Evolutionary conservation across 768 basidiomycete species (phyloP).

Genomic region (Boletus speciosus): DNA sequence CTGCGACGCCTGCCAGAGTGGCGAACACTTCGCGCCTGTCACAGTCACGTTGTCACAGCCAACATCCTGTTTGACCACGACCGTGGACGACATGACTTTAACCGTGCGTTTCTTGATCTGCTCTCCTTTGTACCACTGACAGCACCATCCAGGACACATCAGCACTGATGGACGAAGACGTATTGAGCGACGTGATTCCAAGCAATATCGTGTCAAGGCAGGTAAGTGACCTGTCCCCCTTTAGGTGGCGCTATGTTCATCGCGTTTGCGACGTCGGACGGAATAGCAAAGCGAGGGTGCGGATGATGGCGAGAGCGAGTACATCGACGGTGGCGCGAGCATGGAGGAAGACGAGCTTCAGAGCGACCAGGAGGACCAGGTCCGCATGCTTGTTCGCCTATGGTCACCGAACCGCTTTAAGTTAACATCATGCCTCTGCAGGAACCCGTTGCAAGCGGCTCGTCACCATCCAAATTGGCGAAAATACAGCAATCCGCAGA

Average conservation of each 20-base stretch:
- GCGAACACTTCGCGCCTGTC: slow-evolving; percentile 22
- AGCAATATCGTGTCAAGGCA: slow-evolving; percentile 89
- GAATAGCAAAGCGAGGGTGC: slow-evolving; percentile 60
- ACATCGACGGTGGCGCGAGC: slow-evolving; percentile 49
- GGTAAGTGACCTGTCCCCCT: slow-evolving; percentile 38
- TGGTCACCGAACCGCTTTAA: not conserved
- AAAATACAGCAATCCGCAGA: slow-evolving; percentile 39
- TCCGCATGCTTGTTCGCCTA: slow-evolving; percentile 3
- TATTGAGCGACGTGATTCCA: slow-evolving; percentile 86
- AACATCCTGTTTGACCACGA: slow-evolving; percentile 22
- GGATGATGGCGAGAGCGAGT: slow-evolving; percentile 72
- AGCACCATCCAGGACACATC: slow-evolving; percentile 10
- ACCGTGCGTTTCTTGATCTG: slow-evolving; percentile 15
- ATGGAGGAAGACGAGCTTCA: slow-evolving; percentile 62
- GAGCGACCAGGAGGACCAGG: slow-evolving; percentile 48
- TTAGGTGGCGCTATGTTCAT: slow-evolving; percentile 4
- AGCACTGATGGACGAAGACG: slow-evolving; percentile 60
- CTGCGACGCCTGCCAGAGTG: too few relatives aligned
- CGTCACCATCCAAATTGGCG: slow-evolving; percentile 31
- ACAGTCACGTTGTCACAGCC: slow-evolving; percentile 17
- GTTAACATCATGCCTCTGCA: slow-evolving; percentile 5
- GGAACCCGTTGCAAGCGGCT: slow-evolving; percentile 20
- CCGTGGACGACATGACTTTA: slow-evolving; percentile 18
- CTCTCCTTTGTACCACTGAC: not conserved
- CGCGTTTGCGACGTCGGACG: slow-evolving; percentile 24